These are phyloP conservation scores for Psophocarpus tetragonolobus DNA, from an alignment of 306 rosid genomes.

Conservation along the genomic window DNA sequence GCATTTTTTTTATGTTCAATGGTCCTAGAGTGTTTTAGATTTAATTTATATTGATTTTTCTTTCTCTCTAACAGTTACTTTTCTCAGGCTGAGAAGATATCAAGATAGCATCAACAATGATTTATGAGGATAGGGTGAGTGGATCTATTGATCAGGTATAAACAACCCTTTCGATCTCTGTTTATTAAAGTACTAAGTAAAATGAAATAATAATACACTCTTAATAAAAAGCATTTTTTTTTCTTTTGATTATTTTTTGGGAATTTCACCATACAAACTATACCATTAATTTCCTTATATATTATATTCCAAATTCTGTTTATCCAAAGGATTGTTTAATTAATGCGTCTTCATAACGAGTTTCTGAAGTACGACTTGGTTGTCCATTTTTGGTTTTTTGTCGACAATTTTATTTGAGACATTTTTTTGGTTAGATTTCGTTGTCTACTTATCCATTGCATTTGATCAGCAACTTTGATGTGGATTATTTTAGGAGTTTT, in stretches of 20 bases:
- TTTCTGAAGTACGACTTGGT: background rate
- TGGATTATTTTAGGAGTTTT: no score
- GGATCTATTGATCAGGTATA: constrained; percentile 98
- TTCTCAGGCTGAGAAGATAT: constrained; percentile 89
- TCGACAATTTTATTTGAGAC: background rate
- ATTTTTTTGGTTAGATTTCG: background rate
- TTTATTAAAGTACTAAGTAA: background rate
- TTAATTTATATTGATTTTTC: background rate
- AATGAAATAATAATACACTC: constrained; percentile 33
- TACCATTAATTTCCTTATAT: constrained; percentile 31
- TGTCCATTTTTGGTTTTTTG: background rate
- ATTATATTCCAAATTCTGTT: constrained; percentile 28
- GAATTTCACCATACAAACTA: constrained; percentile 22
- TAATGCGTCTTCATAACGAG: background rate
- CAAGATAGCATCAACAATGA: constrained; percentile 98
- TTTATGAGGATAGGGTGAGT: constrained; percentile 94
- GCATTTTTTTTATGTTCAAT: constrained; percentile 11
- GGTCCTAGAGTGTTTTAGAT: constrained; percentile 4
- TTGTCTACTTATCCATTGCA: background rate
- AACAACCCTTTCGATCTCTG: constrained; percentile 13
- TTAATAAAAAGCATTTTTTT: constrained; percentile 30
- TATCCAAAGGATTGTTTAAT: constrained; percentile 5
- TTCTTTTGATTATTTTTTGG: constrained; percentile 28
- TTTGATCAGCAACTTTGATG: background rate
- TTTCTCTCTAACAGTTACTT: background rate